A percentile compares a stretch with the other conserved stretches of the same genome.
phyloP scores from a whole-genome alignment of 768 basidiomycete genomes.

The Flagelloscypha sp. region DNA sequence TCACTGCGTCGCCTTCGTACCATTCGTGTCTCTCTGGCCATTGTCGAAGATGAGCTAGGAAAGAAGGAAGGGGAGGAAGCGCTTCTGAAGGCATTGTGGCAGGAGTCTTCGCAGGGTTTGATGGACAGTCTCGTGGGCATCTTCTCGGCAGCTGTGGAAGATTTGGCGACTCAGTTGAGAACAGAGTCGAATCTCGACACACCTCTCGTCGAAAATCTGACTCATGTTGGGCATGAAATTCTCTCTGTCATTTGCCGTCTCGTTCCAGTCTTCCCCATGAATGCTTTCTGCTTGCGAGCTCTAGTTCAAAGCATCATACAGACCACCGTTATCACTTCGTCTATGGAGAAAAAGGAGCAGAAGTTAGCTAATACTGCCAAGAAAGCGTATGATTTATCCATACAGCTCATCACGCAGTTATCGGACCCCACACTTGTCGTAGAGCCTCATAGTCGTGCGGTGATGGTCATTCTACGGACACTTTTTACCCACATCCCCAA shows the following conservation, averaged over 20 bases:
- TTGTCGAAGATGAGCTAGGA: slow-evolving; percentile 45
- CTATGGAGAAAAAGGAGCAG: too few species aligned
- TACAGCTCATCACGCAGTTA: slow-evolving; percentile 37
- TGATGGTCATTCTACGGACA: slow-evolving; percentile 46
- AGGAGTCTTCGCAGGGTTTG: slow-evolving; percentile 49
- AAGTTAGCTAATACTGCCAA: too few species aligned
- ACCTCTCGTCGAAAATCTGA: slow-evolving; percentile 46
- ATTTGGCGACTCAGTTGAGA: too few species aligned
- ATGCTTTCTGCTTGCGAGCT: slow-evolving; percentile 39
- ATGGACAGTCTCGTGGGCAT: slow-evolving; percentile 48
- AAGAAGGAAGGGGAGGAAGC: slow-evolving; percentile 49
- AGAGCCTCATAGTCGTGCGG: slow-evolving; percentile 29
- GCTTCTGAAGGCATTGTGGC: slow-evolving; percentile 52
- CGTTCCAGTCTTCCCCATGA: slow-evolving; percentile 37
- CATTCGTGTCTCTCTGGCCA: slow-evolving; percentile 54
- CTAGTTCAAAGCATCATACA: too few species aligned
- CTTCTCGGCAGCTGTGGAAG: slow-evolving; percentile 38
- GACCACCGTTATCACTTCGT: too few species aligned
- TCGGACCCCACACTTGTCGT: slow-evolving; percentile 22
- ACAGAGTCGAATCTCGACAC: too few species aligned
- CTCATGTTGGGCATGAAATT: slow-evolving; percentile 46
- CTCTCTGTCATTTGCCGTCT: slow-evolving; percentile 44
- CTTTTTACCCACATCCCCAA: slow-evolving; percentile 43
- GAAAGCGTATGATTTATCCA: too few species aligned
- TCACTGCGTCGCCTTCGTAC: slow-evolving; percentile 45